Conservation (phyloP, 2,329 filamentous ascomycete genomes). For the Sarocladium oryzae region DNA sequence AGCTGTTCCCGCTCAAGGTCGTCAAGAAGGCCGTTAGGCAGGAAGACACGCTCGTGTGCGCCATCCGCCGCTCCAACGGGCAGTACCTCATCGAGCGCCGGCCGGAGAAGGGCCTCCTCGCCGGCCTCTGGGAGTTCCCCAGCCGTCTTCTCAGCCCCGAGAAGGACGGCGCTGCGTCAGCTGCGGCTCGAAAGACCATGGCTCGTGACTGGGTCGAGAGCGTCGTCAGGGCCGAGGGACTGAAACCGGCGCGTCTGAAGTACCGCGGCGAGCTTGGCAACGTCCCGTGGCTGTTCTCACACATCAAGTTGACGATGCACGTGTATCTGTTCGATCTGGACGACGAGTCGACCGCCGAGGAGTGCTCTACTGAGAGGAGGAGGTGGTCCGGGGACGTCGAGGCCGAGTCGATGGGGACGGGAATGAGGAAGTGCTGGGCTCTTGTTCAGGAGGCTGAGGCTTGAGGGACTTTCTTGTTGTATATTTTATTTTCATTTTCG, state of each 20-base stretch:
- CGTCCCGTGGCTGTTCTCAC: conserved; percentile 52
- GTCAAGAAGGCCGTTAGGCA: conserved; percentile 46
- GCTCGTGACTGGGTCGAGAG: conserved; percentile 28
- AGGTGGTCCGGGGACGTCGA: conserved; percentile 34
- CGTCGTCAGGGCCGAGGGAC: background rate
- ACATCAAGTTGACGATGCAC: conserved; percentile 51
- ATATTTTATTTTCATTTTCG: no score
- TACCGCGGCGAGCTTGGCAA: conserved; percentile 39
- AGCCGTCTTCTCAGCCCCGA: conserved; percentile 32
- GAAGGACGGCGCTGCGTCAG: conserved; percentile 14
- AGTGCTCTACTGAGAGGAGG: conserved; percentile 24
- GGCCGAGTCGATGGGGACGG: conserved; percentile 49
- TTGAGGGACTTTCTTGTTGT: background rate
- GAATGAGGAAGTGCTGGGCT: conserved; percentile 52
- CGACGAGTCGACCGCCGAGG: background rate
- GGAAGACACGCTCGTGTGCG: conserved; percentile 48
- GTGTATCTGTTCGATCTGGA: conserved; percentile 43
- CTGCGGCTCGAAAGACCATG: conserved; percentile 26
- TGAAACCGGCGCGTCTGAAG: conserved; percentile 17
- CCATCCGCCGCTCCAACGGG: conserved; percentile 37
- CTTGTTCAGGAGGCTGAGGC: conserved; percentile 26
- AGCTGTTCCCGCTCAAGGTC: conserved; percentile 43
- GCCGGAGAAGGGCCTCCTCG: conserved; percentile 47
- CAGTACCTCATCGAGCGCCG: conserved; percentile 43
- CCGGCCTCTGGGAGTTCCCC: conserved; percentile 51